Evolutionary conservation across 208 protist genomes (phyloP), one percentile per base, ranked within the genome.

Genomic region (Trypanosoma mega): DNA sequence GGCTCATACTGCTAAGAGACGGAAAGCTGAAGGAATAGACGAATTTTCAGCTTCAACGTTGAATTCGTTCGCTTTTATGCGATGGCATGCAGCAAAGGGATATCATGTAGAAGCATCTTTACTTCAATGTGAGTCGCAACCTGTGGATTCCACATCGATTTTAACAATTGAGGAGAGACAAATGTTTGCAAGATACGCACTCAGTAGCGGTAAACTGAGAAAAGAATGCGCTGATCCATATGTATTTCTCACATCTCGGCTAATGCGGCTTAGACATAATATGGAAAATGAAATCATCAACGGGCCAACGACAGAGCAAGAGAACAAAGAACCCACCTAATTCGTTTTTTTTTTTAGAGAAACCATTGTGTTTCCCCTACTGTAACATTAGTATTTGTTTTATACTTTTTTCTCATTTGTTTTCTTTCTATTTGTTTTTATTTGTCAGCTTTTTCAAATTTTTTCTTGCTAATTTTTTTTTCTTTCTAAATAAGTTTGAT

Each of bases 121-220:
- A 24, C 31, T 36, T 39, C 8, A 12, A 39, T 12, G 12, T 16
- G 34, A 16, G 20, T 27, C 18, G 16, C 14, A 63, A 20, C 5
- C 48, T 45, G 12, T 59, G 2, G 11, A 45, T 12, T 27, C 50
- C 9, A 2, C 45, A 9, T 43, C 55, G 14, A 44, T 72, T 46
- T 36, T 72, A 2, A 23, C 49, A 27, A 24, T 50, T 47, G 72
- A 80, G 55, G 81, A 91, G 52, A 71, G 71, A 36, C 46, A 66
- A 31, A 61, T 41, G 27, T 85, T 83, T 69, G 78, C 69, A 3
- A 65, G 76, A 2, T 89, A 89, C 55, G 80, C 79, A 31, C 72
- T 89, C 55, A 94, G 87, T 68, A 89, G 68, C 55, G 87, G 87
- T 16, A 83, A 83, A 67, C 70, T 94, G 53, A 76, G 87, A 24